phyloP scores from a whole-genome alignment of 1,284 basidiomycete genomes.

The Hemileccinum hortonii region DNA sequence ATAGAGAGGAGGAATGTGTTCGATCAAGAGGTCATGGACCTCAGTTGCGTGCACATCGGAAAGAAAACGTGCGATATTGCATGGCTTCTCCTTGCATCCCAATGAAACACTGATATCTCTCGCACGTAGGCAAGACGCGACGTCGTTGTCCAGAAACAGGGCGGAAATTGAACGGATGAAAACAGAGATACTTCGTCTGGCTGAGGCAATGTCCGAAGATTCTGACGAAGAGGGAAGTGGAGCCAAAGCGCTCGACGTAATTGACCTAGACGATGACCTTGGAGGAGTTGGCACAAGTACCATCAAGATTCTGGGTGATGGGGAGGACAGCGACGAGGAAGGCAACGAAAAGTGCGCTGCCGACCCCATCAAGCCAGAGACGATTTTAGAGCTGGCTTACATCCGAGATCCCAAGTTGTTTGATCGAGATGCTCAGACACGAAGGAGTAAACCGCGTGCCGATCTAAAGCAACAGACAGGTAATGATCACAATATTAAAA shows the following conservation, averaged over 20 bases:
- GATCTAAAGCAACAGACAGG: conserved; percentile 69
- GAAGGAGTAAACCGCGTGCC: conserved; percentile 62
- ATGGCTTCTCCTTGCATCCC: neutral
- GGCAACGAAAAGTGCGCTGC: conserved; percentile 30
- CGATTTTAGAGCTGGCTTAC: conserved; percentile 74
- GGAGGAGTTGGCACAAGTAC: conserved; percentile 37
- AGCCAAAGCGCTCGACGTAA: conserved; percentile 24
- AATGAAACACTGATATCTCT: conserved; percentile 12
- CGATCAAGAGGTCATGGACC: conserved; percentile 67
- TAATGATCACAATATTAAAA: conserved; percentile 21
- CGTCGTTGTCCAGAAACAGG: conserved; percentile 51
- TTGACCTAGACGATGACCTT: conserved; percentile 54
- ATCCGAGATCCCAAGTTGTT: conserved; percentile 72
- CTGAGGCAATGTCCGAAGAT: conserved; percentile 64
- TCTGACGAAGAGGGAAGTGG: conserved; percentile 55
- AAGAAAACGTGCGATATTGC: conserved; percentile 58
- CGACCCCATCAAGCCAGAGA: conserved; percentile 46
- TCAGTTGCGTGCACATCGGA: conserved; percentile 58
- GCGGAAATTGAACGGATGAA: conserved; percentile 74
- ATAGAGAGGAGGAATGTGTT: conserved; percentile 67
- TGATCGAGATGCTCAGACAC: conserved; percentile 69
- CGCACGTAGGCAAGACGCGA: conserved; percentile 43
- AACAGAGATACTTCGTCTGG: conserved; percentile 74
- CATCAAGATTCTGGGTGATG: conserved; percentile 55
- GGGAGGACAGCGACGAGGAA: conserved; percentile 54